Conservation (phyloP, 768 basidiomycete genomes). For the Tephrocybe rancida region DNA sequence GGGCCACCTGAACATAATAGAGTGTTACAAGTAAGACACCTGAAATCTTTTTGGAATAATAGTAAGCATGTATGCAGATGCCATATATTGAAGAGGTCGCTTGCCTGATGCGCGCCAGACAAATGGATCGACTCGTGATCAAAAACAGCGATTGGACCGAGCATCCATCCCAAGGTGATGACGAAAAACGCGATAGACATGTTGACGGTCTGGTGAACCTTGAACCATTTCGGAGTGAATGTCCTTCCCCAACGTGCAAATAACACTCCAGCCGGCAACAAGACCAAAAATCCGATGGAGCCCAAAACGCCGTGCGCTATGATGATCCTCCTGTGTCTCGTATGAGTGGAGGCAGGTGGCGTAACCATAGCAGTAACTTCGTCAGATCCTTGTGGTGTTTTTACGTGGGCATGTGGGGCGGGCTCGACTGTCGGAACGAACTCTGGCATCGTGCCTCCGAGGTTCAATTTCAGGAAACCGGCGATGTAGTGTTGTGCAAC, state of each 20-base stretch:
- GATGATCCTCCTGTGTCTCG: constrained; percentile 43
- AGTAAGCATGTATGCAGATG: neutral
- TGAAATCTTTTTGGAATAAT: constrained; percentile 37
- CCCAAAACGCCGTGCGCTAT: constrained; percentile 56
- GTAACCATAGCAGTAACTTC: constrained; percentile 4
- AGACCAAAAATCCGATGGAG: constrained; percentile 55
- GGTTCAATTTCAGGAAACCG: constrained; percentile 37
- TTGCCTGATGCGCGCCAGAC: constrained; percentile 51
- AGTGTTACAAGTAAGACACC: constrained; percentile 54
- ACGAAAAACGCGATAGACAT: constrained; percentile 50
- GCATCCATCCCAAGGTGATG: constrained; percentile 48
- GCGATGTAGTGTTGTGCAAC: constrained; percentile 32
- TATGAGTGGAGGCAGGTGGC: constrained; percentile 18
- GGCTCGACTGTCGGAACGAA: constrained; percentile 13
- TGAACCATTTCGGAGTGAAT: constrained; percentile 56
- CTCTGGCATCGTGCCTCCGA: constrained; percentile 30
- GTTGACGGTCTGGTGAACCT: constrained; percentile 53
- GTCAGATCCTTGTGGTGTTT: constrained; percentile 4
- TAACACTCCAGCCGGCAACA: constrained; percentile 56
- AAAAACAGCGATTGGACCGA: constrained; percentile 49
- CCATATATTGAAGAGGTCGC: constrained; percentile 1
- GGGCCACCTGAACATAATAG: constrained; percentile 50
- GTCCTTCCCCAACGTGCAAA: constrained; percentile 57
- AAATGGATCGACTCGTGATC: constrained; percentile 45
- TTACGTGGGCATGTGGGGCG: constrained; percentile 7